Evolutionary conservation across 1,284 basidiomycete species (phyloP).

Genomic region (Cryptococcus maquisensis): DNA sequence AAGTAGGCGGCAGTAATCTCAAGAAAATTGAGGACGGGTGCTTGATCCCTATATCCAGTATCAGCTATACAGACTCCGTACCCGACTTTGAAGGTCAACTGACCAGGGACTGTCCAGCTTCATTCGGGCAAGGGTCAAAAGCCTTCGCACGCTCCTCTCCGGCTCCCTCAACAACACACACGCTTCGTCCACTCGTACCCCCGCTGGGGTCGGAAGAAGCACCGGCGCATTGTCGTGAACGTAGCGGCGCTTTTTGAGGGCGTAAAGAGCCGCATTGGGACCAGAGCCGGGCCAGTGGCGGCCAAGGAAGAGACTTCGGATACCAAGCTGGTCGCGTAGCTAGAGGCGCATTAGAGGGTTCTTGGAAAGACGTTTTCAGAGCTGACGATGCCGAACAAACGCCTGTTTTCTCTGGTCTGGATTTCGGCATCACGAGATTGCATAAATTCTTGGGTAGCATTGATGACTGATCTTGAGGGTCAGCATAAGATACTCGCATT

Average conservation of each 20-base stretch:
- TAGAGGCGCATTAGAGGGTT: neutral
- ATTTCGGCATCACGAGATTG: slow-evolving; percentile 29
- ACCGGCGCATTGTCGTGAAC: neutral
- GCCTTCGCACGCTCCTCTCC: slow-evolving; percentile 29
- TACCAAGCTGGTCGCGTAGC: slow-evolving; percentile 27
- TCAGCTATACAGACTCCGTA: slow-evolving; percentile 6
- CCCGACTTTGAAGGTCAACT: neutral
- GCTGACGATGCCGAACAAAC: slow-evolving; percentile 21
- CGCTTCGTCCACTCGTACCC: slow-evolving; percentile 14
- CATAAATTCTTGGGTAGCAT: slow-evolving; percentile 30
- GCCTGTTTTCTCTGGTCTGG: slow-evolving; percentile 16
- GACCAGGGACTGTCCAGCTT: slow-evolving; percentile 34
- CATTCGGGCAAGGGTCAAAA: slow-evolving; percentile 34
- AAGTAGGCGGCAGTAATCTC: slow-evolving; percentile 36
- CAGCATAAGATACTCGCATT: neutral
- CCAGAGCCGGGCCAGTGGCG: slow-evolving; percentile 34
- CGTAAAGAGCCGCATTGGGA: slow-evolving; percentile 12
- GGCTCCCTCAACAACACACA: slow-evolving; percentile 33
- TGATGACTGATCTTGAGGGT: slow-evolving; percentile 24
- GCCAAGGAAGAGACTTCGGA: slow-evolving; percentile 18
- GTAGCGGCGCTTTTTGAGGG: neutral
- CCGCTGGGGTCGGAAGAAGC: neutral
- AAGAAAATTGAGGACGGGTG: slow-evolving; percentile 16
- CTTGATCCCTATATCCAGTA: slow-evolving; percentile 26
- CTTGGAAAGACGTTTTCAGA: neutral